phyloP scores from a whole-genome alignment of 352 stramenopile species.

The Globisporangium nodosum region DNA sequence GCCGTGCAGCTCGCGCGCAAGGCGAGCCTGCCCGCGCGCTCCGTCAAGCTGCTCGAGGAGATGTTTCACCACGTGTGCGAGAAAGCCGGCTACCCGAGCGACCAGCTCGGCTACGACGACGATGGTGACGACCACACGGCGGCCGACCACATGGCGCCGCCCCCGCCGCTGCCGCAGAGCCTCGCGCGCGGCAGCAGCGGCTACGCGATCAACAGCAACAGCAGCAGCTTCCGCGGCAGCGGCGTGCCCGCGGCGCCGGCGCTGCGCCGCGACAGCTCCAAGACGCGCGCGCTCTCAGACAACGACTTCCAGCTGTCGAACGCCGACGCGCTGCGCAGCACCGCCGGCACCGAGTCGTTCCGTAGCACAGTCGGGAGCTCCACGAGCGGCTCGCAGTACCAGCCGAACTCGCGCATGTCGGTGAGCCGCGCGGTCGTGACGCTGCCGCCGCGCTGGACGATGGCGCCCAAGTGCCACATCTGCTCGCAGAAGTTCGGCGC shows the following conservation, averaged over 20 bases:
- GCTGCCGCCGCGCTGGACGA: slow-evolving; percentile 79
- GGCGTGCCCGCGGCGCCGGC: neutral
- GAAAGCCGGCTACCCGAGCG: slow-evolving; percentile 45
- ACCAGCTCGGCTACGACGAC: slow-evolving; percentile 52
- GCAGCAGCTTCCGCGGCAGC: neutral
- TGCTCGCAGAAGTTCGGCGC: slow-evolving; percentile 74
- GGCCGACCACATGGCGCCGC: slow-evolving; percentile 1
- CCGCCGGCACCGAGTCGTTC: slow-evolving; percentile 5
- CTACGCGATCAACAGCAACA: neutral
- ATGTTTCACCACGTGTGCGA: slow-evolving; percentile 86
- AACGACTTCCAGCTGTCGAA: slow-evolving; percentile 41
- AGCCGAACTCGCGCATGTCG: slow-evolving; percentile 30
- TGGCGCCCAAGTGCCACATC: slow-evolving; percentile 78
- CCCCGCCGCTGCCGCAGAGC: neutral
- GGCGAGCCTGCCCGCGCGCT: slow-evolving; percentile 41
- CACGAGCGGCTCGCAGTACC: slow-evolving; percentile 19
- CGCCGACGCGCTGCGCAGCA: slow-evolving; percentile 4
- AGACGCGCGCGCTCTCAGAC: slow-evolving; percentile 59
- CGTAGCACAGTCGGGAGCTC: slow-evolving; percentile 24
- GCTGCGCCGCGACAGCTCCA: slow-evolving; percentile 24
- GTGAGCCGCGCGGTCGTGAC: slow-evolving; percentile 35
- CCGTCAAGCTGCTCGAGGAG: slow-evolving; percentile 75
- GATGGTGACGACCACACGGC: neutral
- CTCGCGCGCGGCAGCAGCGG: slow-evolving; percentile 9
- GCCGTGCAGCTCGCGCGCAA: slow-evolving; percentile 70